Conservation (phyloP, 1,284 basidiomycete genomes). For the Mycena citricolor region DNA sequence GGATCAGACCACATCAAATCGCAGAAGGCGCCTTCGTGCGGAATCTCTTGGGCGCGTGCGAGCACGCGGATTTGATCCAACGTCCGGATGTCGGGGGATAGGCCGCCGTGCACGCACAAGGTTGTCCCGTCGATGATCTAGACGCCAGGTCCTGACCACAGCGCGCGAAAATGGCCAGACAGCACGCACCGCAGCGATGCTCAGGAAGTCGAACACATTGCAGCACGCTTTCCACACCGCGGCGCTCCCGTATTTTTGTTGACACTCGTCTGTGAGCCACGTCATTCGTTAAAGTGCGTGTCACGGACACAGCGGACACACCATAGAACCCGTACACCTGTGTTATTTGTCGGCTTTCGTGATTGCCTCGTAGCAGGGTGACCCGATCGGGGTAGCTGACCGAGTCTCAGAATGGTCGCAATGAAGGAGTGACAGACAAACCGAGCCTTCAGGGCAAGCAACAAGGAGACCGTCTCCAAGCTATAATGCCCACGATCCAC, state of each 20-base stretch:
- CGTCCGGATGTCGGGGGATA: conserved; percentile 90
- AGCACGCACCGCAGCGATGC: conserved; percentile 81
- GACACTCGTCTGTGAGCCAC: conserved; percentile 78
- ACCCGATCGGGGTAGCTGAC: conserved; percentile 88
- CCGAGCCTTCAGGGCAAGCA: conserved; percentile 91
- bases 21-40: conserved; percentile 97
- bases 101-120: conserved; percentile 90
- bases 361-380: conserved; percentile 90
- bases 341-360: conserved; percentile 95
- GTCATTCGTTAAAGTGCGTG: conserved; percentile 10
- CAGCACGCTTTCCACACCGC: conserved; percentile 96
- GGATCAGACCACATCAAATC: conserved; percentile 99
- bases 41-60: conserved; percentile 91
- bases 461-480: conserved; percentile 90
- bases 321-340: conserved; percentile 99
- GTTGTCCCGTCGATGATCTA: conserved; percentile 93
- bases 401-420: neutral
- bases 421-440: conserved; percentile 32
- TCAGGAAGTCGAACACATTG: conserved; percentile 92
- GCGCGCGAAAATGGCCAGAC: neutral
- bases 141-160: neutral
- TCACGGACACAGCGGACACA: conserved; percentile 36
- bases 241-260: conserved; percentile 93
- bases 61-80: conserved; percentile 91
- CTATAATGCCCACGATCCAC: conserved; percentile 97